A percentile compares a stretch with the other conserved stretches of the same genome.
phyloP scores from a whole-genome alignment of 1,284 basidiomycete genomes.

The Papiliotrema nemorosa region DNA sequence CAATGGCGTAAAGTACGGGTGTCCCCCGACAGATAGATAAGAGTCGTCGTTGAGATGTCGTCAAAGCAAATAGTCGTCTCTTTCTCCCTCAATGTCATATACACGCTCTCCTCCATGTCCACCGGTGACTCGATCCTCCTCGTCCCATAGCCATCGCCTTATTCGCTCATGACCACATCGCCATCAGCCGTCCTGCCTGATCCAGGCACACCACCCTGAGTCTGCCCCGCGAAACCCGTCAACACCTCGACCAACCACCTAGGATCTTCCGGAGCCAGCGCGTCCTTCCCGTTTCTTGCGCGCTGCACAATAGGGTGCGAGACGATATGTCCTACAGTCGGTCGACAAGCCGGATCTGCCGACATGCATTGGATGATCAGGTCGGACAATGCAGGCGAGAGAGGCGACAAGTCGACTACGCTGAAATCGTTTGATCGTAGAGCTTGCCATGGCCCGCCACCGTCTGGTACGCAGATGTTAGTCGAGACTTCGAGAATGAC shows the following conservation, averaged over 20 bases:
- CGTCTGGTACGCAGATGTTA: conserved; percentile 93
- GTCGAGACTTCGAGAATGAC: conserved; percentile 91
- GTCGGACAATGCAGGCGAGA: conserved; percentile 66
- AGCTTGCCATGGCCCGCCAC: conserved; percentile 92
- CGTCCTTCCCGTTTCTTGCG: conserved; percentile 55
- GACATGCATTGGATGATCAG: conserved; percentile 77
- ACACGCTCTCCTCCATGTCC: not conserved
- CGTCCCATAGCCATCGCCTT: not conserved
- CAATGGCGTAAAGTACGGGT: too few relatives aligned
- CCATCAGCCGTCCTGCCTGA: not conserved
- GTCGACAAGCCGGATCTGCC: conserved; percentile 61
- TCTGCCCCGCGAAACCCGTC: conserved; percentile 15
- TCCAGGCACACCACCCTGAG: not conserved
- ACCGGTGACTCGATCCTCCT: not conserved
- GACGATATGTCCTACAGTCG: conserved; percentile 61
- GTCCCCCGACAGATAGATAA: too few relatives aligned
- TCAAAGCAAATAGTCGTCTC: too few relatives aligned
- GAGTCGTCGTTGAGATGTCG: too few relatives aligned
- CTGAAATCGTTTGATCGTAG: conserved; percentile 88
- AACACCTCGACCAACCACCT: conserved; percentile 42
- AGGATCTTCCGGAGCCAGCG: conserved; percentile 45
- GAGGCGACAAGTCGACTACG: conserved; percentile 71
- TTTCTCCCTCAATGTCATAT: too few relatives aligned
- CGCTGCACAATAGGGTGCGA: conserved; percentile 66
- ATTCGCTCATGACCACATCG: conserved; percentile 11